A percentile compares a stretch with the other conserved stretches of the same genome.
These are phyloP conservation scores for Cutaneotrichosporon sp. DNA, from an alignment of 1,284 basidiomycete species.

Conservation along the genomic window DNA sequence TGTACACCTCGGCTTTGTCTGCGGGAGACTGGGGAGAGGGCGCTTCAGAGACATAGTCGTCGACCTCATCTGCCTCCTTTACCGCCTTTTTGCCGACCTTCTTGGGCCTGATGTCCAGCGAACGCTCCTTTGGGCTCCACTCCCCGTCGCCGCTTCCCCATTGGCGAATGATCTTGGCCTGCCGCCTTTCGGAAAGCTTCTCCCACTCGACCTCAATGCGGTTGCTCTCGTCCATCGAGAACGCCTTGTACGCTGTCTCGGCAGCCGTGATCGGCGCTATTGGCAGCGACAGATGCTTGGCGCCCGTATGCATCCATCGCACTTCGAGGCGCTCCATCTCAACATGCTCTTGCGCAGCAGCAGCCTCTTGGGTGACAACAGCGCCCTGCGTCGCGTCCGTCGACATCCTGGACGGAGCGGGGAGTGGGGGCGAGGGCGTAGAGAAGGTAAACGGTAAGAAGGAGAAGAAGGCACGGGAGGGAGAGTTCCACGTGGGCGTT, in stretches of 20 bases:
- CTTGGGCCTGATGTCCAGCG: conserved; percentile 56
- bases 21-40: neutral
- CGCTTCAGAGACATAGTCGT: neutral
- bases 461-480: neutral
- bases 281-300: conserved; percentile 50
- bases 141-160: conserved; percentile 43
- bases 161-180: conserved; percentile 20
- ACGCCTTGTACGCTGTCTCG: conserved; percentile 59
- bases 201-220: conserved; percentile 58
- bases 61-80: neutral
- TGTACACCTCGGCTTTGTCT: conserved; percentile 28
- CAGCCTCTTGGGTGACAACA: neutral
- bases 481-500: neutral
- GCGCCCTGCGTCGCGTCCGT: neutral
- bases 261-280: conserved; percentile 45
- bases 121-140: conserved; percentile 26
- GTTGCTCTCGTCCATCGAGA: conserved; percentile 50
- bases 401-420: conserved; percentile 6
- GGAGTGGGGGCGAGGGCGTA: neutral
- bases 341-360: neutral
- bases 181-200: conserved; percentile 25
- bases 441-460: neutral
- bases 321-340: conserved; percentile 35
- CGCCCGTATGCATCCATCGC: conserved; percentile 53
- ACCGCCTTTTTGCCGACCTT: conserved; percentile 22